phyloP scores from a whole-genome alignment of 768 basidiomycete genomes.

The Thelephora ganbajun region DNA sequence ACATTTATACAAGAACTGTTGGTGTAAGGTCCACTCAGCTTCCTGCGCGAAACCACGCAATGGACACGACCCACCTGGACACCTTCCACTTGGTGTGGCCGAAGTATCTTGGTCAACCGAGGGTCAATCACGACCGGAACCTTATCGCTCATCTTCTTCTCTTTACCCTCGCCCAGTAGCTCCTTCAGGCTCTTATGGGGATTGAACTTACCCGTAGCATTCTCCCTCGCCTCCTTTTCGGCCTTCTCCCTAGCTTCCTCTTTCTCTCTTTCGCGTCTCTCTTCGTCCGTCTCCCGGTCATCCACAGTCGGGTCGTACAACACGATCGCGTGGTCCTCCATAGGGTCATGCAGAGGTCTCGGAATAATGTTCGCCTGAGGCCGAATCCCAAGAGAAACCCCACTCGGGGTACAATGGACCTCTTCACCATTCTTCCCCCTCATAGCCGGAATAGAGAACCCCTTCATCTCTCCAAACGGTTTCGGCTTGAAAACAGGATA shows the following conservation, averaged over 20 bases:
- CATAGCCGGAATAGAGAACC: slow-evolving; percentile 82
- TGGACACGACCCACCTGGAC: slow-evolving; percentile 54
- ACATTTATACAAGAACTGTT: slow-evolving; percentile 88
- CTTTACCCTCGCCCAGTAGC: slow-evolving; percentile 58
- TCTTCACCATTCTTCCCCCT: slow-evolving; percentile 52
- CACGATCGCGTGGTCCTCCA: slow-evolving; percentile 96
- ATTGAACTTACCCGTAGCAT: slow-evolving; percentile 63
- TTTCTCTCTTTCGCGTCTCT: slow-evolving; percentile 57
- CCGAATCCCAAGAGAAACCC: slow-evolving; percentile 74
- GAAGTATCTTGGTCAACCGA: slow-evolving; percentile 67
- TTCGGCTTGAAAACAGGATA: slow-evolving; percentile 77
- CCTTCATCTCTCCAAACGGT: slow-evolving; percentile 50
- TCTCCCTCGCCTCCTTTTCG: slow-evolving; percentile 50
- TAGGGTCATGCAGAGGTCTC: slow-evolving; percentile 90
- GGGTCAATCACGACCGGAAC: slow-evolving; percentile 98
- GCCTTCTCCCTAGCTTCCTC: slow-evolving; percentile 56
- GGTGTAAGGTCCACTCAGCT: slow-evolving; percentile 1
- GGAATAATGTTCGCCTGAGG: slow-evolving; percentile 72
- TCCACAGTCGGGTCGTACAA: slow-evolving; percentile 95
- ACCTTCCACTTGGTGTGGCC: slow-evolving; percentile 97
- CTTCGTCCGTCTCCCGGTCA: slow-evolving; percentile 81
- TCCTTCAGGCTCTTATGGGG: slow-evolving; percentile 86
- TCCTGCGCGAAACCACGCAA: background rate
- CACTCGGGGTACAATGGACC: slow-evolving; percentile 41
- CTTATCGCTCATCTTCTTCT: slow-evolving; percentile 51